phyloP scores from a whole-genome alignment of 2,329 filamentous ascomycete genomes.

The Penicillium sp. region DNA sequence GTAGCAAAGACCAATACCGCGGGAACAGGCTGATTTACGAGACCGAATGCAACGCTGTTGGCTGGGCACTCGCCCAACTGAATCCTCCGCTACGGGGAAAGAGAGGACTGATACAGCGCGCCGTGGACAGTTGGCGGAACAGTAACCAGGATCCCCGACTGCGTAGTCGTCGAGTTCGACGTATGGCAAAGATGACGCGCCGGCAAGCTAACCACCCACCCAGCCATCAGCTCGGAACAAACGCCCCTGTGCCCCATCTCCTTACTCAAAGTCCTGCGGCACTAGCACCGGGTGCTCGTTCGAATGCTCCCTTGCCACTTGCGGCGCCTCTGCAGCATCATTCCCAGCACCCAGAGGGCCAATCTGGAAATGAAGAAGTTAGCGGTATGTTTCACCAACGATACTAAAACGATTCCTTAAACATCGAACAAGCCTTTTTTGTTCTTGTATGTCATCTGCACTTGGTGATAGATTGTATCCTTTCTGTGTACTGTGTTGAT shows the following conservation, averaged over 20 bases:
- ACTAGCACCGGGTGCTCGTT: slow-evolving; percentile 8
- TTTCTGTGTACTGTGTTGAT: slow-evolving; percentile 1
- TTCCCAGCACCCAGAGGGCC: slow-evolving; percentile 66
- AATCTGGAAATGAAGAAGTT: slow-evolving; percentile 62
- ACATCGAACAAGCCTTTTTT: slow-evolving; percentile 4
- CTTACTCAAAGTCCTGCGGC: slow-evolving; percentile 4
- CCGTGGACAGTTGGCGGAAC: slow-evolving; percentile 98
- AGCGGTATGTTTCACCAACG: slow-evolving; percentile 98
- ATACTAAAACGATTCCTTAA: slow-evolving; percentile 44
- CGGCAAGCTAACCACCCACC: slow-evolving; percentile 58
- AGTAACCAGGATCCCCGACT: slow-evolving; percentile 94
- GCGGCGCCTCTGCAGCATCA: slow-evolving; percentile 71
- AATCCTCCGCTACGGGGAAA: slow-evolving; percentile 90
- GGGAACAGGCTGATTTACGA: slow-evolving; percentile 95
- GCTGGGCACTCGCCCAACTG: slow-evolving; percentile 93
- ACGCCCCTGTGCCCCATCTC: slow-evolving; percentile 26
- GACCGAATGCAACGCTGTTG: slow-evolving; percentile 98
- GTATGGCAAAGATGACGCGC: slow-evolving; percentile 94
- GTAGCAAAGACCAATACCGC: slow-evolving; percentile 90
- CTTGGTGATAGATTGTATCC: slow-evolving; percentile 10
- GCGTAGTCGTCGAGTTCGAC: slow-evolving; percentile 83
- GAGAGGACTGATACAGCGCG: slow-evolving; percentile 90
- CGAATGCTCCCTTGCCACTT: slow-evolving; percentile 58
- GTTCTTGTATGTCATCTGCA: slow-evolving; percentile 10
- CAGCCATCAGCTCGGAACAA: slow-evolving; percentile 62